Conservation (phyloP, 1,139 yeast species). For the Magnusiomyces clavatus region DNA sequence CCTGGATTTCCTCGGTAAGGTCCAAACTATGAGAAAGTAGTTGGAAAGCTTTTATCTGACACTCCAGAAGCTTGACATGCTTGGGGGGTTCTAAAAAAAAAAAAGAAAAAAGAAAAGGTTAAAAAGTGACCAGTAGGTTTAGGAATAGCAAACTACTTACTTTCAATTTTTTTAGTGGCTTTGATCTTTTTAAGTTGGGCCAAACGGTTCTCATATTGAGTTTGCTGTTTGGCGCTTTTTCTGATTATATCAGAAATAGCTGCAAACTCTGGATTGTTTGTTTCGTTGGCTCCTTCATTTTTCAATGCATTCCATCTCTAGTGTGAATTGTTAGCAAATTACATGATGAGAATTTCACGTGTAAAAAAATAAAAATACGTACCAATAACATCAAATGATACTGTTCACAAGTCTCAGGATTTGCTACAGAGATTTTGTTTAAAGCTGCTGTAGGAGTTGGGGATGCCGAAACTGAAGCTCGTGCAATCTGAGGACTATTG, state of each 20-base stretch:
- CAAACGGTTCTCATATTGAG: constrained; percentile 31
- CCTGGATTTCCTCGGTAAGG: constrained; percentile 45
- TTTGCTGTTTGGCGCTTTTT: constrained; percentile 31
- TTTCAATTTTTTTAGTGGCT: constrained; percentile 10
- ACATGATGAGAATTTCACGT: not conserved
- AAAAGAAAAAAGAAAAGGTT: no score
- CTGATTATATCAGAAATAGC: constrained; percentile 30
- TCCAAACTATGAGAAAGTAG: constrained; percentile 70
- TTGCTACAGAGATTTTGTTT: constrained; percentile 14
- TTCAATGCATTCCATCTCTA: constrained; percentile 37
- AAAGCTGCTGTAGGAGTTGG: not conserved
- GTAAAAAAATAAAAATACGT: constrained; percentile 13
- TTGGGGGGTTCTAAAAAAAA: not conserved
- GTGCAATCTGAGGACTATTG: not conserved
- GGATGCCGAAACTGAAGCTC: not conserved
- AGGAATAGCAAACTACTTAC: constrained; percentile 1
- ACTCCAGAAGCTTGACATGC: constrained; percentile 41
- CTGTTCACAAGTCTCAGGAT: constrained; percentile 32
- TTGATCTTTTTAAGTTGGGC: constrained; percentile 21
- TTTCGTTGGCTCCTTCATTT: constrained; percentile 30
- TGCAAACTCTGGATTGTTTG: constrained; percentile 30
- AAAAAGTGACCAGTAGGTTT: not conserved
- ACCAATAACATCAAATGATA: constrained; percentile 31
- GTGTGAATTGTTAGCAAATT: not conserved
- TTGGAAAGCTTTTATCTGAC: constrained; percentile 71